Evolutionary conservation across 306 rosid genomes (phyloP), one percentile per base, ranked within the genome.

Genomic region (Albizia julibrissin): DNA sequence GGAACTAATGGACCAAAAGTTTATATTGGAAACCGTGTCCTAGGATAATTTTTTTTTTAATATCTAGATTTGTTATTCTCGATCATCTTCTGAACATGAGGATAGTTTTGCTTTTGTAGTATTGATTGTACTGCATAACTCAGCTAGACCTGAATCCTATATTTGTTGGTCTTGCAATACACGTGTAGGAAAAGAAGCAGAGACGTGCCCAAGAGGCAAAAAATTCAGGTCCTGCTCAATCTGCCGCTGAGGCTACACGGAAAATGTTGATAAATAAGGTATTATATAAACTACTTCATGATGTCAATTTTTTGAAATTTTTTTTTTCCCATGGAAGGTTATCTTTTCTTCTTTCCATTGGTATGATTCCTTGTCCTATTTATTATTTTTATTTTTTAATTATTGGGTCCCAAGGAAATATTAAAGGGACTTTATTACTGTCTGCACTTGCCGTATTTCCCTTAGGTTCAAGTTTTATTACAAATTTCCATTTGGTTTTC

Each of bases 251-350:
- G 84, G 93, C 94, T 22, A 77, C 92, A 42, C 85, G 88, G 44
- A 91, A 87, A 81, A 90, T 89, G 92, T 80, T 89, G 73, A 85
- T 74, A 77, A 86, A 84, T 64, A 93, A 91, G 94, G 97, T 91
- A 79, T 83, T 75, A 46, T 5, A 29, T 11, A 14, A 64, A 75
- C 76, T 65, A 49, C 62, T 43, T 71, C 74, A 46, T 73, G 47
- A 11, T 61, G 34, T 61, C 5, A 12, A 26, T 26, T 10, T 61
- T 26, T 27, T 2, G 4, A 24, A 11, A 34, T n/a, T 52, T 26
- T 79, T 79, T 54, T 73, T 69, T 26, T 26, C n/a, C n/a, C 33
- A 27, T 5, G 8, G 21, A 44, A 21, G 3, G 68, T 24, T 15
- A 27, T 72, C 21, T 18, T 49, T 69, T 49, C 40, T 26, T 16